Conservation (phyloP, 1,284 basidiomycete species). For the Cystobasidium pallidum region DNA sequence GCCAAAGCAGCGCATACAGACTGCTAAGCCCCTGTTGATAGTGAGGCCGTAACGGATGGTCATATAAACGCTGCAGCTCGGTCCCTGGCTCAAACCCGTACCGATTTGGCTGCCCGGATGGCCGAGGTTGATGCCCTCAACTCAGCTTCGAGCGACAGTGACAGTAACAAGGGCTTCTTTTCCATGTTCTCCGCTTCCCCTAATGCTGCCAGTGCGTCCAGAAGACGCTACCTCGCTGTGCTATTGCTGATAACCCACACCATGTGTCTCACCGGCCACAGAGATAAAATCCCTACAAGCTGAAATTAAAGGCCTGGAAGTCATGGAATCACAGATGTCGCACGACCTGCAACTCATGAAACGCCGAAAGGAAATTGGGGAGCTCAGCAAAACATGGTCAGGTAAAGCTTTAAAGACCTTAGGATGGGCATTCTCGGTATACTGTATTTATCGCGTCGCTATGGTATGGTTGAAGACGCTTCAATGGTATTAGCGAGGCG, state of each 20-base stretch:
- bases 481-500: neutral
- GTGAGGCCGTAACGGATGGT: conserved; percentile 52
- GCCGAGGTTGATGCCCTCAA: conserved; percentile 30
- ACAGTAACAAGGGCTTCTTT: conserved; percentile 29
- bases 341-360: conserved; percentile 55
- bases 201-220: conserved; percentile 40
- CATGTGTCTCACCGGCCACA: too few relatives aligned
- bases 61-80: conserved; percentile 52
- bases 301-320: conserved; percentile 57
- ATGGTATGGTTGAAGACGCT: conserved; percentile 45
- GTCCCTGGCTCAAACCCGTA: conserved; percentile 50
- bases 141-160: conserved; percentile 18
- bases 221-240: too few relatives aligned
- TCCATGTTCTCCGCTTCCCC: conserved; percentile 38
- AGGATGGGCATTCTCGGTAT: conserved; percentile 56
- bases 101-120: conserved; percentile 47
- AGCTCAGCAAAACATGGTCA: conserved; percentile 54
- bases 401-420: conserved; percentile 55
- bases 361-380: conserved; percentile 53
- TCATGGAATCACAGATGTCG: conserved; percentile 57
- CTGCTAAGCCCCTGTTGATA: conserved; percentile 10
- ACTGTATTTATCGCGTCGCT: conserved; percentile 56
- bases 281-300: conserved; percentile 55
- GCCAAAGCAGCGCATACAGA: neutral
- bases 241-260: conserved; percentile 7